Percentiles rank a stretch among this genome's conserved stretches.
Evolutionary conservation across 2,329 filamentous ascomycete genomes (phyloP).

Genomic region (Tympanopsis confertula): DNA sequence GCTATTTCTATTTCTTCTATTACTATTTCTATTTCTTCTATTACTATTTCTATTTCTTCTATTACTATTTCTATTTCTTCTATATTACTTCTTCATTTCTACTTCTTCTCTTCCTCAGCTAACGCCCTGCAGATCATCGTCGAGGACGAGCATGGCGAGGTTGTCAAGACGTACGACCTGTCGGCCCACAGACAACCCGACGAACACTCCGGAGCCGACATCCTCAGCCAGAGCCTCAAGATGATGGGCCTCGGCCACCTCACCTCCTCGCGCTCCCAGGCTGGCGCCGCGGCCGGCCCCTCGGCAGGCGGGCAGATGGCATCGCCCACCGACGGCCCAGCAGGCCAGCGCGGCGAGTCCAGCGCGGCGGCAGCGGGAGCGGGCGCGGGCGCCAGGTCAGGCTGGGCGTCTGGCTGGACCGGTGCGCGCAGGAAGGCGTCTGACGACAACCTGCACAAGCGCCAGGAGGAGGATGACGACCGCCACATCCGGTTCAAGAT

Average conservation of each 20-base stretch:
- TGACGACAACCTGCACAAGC: constrained; percentile 14
- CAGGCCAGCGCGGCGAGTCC: constrained; percentile 21
- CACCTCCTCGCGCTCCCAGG: constrained; percentile 19
- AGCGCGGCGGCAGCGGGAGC: constrained; percentile 36
- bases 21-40: no score
- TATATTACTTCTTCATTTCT: no score
- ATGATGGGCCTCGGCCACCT: constrained; percentile 39
- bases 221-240: constrained; percentile 33
- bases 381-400: constrained; percentile 30
- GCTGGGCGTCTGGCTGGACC: constrained; percentile 9
- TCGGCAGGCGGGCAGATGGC: constrained; percentile 6
- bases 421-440: constrained; percentile 13
- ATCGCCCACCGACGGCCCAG: constrained; percentile 16
- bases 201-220: constrained; percentile 20
- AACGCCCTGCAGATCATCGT: constrained; percentile 57
- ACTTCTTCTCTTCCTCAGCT: neutral
- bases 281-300: constrained; percentile 8
- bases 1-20: no score
- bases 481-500: constrained; percentile 67
- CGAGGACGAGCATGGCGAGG: constrained; percentile 76
- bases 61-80: constrained; percentile 12
- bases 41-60: constrained; percentile 8
- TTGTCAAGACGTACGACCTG: constrained; percentile 73
- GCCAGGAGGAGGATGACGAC: constrained; percentile 50
- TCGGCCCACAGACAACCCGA: constrained; percentile 37